Evolutionary conservation across 1,284 basidiomycete genomes (phyloP).

Genomic region (Ceratobasidium sp.): DNA sequence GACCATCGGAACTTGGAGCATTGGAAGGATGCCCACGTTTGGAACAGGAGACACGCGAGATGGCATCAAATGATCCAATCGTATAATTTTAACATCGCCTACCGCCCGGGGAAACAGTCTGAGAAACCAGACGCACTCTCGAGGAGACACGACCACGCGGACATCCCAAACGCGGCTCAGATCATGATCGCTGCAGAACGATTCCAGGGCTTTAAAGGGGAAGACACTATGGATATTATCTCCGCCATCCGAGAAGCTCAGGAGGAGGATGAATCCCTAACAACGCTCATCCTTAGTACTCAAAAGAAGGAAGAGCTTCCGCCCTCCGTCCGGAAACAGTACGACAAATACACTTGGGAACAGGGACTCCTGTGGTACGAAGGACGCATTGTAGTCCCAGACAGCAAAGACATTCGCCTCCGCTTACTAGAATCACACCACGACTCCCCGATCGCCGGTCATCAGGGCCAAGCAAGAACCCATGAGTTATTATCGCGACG

Average conservation of each 20-base stretch:
- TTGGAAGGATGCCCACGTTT: conserved; percentile 44
- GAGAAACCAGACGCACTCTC: too few species aligned
- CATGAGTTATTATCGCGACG: background rate
- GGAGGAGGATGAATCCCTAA: too few species aligned
- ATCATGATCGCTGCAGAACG: too few species aligned
- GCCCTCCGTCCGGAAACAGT: background rate
- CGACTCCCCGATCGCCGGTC: background rate
- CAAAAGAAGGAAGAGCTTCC: background rate
- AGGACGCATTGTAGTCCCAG: background rate
- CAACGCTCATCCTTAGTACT: too few species aligned
- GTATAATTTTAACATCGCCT: background rate
- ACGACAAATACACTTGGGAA: background rate
- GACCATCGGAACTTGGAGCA: conserved; percentile 50
- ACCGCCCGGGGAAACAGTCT: too few species aligned
- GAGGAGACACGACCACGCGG: too few species aligned
- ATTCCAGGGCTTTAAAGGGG: too few species aligned
- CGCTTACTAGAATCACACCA: background rate
- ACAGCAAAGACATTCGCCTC: background rate
- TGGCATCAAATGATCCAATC: too few species aligned
- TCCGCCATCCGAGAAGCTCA: too few species aligned
- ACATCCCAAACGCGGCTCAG: too few species aligned
- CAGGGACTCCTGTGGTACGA: background rate
- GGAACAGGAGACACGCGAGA: background rate
- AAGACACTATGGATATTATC: too few species aligned
- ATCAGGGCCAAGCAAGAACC: background rate